These are phyloP conservation scores for Colletotrichum graminicola DNA, from an alignment of 2,329 filamentous ascomycete species.

Conservation along the genomic window DNA sequence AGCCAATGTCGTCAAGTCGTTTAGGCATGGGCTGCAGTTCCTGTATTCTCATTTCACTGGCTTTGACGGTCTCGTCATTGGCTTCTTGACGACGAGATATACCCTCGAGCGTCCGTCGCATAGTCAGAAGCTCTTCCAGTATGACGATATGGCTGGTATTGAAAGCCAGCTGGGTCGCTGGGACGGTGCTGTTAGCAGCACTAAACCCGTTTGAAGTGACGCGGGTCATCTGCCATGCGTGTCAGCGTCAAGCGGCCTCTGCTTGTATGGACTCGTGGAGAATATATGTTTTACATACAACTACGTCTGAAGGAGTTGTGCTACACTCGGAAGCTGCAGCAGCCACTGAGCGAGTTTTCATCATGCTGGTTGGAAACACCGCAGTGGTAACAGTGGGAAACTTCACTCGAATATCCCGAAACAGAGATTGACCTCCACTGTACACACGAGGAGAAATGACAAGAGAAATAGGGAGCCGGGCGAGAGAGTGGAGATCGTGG, in stretches of 20 bases:
- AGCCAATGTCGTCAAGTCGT: conserved; percentile 17
- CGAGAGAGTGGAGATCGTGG: no score
- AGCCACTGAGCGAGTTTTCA: background rate
- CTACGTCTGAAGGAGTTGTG: background rate
- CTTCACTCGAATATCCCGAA: background rate
- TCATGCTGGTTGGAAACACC: background rate
- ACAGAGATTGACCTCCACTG: background rate
- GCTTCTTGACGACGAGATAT: conserved; percentile 11
- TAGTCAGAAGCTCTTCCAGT: conserved; percentile 9
- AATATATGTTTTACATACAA: background rate
- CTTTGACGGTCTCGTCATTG: background rate
- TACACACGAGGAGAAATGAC: background rate
- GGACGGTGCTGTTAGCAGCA: background rate
- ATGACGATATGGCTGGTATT: conserved; percentile 9
- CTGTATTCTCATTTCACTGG: conserved; percentile 10
- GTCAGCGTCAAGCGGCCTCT: background rate
- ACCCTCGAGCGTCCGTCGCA: conserved; percentile 9
- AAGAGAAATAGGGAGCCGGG: no score
- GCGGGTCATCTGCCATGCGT: background rate
- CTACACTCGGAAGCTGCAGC: background rate
- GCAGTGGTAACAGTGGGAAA: background rate
- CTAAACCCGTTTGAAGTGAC: background rate
- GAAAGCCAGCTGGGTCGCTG: conserved; percentile 17
- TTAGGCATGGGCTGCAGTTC: conserved; percentile 18
- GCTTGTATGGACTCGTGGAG: background rate